These are phyloP conservation scores for Inonotus hispidus DNA, from an alignment of 1,284 basidiomycete species.

Conservation along the genomic window DNA sequence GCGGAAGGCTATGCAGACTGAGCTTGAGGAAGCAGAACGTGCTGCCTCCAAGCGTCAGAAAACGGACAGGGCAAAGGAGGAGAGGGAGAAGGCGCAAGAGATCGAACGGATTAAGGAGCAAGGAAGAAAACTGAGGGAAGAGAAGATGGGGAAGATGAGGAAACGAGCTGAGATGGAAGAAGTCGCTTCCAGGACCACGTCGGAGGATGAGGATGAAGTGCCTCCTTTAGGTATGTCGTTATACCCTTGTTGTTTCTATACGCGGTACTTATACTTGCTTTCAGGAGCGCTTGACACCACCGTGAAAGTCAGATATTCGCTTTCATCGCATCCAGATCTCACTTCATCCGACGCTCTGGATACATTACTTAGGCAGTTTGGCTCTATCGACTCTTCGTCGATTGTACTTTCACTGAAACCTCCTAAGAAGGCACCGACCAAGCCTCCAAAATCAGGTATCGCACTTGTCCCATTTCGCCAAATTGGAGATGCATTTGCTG, in stretches of 20 bases:
- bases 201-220: conserved; percentile 33
- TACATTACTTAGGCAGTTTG: conserved; percentile 52
- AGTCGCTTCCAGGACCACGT: conserved; percentile 27
- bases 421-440: conserved; percentile 47
- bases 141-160: conserved; percentile 50
- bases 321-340: conserved; percentile 52
- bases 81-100: conserved; percentile 52
- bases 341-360: conserved; percentile 46
- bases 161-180: conserved; percentile 37
- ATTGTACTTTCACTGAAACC: conserved; percentile 63
- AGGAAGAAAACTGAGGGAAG: conserved; percentile 66
- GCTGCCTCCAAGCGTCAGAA: conserved; percentile 67
- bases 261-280: conserved; percentile 15
- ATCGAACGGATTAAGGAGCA: conserved; percentile 76
- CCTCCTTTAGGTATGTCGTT: conserved; percentile 44
- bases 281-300: conserved; percentile 67
- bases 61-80: conserved; percentile 54
- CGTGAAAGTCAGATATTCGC: conserved; percentile 59
- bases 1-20: conserved; percentile 75
- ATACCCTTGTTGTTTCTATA: conserved; percentile 5
- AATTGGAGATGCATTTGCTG: conserved; percentile 67
- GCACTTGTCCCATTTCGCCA: conserved; percentile 71
- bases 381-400: conserved; percentile 51
- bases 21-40: conserved; percentile 78
- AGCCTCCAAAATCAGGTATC: conserved; percentile 55